A percentile compares a stretch with the other conserved stretches of the same genome.
phyloP scores from a whole-genome alignment of 2,329 filamentous ascomycete genomes.

The Epichloe typhina region DNA sequence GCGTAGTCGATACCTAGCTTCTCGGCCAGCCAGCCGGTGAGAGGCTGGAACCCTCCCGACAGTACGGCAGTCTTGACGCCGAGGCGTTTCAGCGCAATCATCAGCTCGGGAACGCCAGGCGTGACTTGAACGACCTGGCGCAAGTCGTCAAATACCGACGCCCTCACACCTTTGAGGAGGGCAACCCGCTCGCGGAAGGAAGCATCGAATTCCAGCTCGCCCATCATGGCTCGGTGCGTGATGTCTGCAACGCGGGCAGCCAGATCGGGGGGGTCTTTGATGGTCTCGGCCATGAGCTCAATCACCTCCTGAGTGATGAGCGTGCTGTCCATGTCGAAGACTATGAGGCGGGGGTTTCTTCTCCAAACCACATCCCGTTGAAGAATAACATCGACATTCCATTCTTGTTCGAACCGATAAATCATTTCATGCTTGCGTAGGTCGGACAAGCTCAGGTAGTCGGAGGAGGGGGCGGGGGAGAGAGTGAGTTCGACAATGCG shows the following conservation, averaged over 20 bases:
- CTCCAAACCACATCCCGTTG: slow-evolving; percentile 63
- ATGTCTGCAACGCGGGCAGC: slow-evolving; percentile 75
- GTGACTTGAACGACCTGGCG: slow-evolving; percentile 67
- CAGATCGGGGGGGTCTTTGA: slow-evolving; percentile 56
- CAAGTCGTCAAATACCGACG: slow-evolving; percentile 65
- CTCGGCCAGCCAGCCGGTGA: slow-evolving; percentile 74
- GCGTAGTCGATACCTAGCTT: slow-evolving; percentile 78
- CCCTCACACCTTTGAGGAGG: slow-evolving; percentile 68
- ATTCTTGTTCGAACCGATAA: slow-evolving; percentile 74
- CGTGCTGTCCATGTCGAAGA: slow-evolving; percentile 98
- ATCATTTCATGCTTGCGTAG: slow-evolving; percentile 70
- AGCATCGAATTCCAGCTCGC: slow-evolving; percentile 81
- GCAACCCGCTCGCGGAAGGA: slow-evolving; percentile 71
- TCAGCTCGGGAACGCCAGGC: slow-evolving; percentile 61
- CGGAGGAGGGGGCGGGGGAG: slow-evolving; percentile 45
- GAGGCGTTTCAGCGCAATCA: slow-evolving; percentile 59
- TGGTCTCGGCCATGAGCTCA: slow-evolving; percentile 77
- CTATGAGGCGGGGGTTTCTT: slow-evolving; percentile 70
- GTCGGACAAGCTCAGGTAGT: slow-evolving; percentile 54
- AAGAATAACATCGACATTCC: slow-evolving; percentile 75
- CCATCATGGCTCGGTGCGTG: slow-evolving; percentile 87
- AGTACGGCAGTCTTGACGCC: slow-evolving; percentile 84
- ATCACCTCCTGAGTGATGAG: slow-evolving; percentile 97
- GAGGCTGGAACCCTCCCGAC: slow-evolving; percentile 80
- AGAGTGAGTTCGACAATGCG: slow-evolving; percentile 54